Evolutionary conservation across 208 protist genomes (phyloP).

Genomic region (Trypanosoma vivax): DNA sequence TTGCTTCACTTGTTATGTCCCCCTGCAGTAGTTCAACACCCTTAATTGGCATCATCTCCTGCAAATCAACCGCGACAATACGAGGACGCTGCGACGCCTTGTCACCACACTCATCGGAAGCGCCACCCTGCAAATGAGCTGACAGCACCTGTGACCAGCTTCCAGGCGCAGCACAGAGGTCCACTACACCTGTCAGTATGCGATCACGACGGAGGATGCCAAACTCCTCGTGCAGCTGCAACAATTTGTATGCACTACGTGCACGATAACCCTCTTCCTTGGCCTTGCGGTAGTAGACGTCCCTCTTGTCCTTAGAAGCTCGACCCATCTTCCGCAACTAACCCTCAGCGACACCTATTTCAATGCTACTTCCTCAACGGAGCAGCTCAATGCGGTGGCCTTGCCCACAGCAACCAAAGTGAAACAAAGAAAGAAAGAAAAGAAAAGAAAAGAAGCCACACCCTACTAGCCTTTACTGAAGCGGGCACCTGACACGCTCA

Average conservation of each 20-base stretch:
- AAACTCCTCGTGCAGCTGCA: slow-evolving; percentile 99
- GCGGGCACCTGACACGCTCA: too few species aligned
- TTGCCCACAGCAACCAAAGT: neutral
- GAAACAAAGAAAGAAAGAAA: neutral
- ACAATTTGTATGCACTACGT: slow-evolving; percentile 99
- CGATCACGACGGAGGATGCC: slow-evolving; percentile 83
- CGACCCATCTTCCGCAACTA: slow-evolving; percentile 66
- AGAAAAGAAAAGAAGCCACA: neutral
- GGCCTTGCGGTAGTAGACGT: slow-evolving; percentile 99
- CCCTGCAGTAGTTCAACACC: slow-evolving; percentile 91
- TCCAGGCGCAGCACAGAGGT: slow-evolving; percentile 98
- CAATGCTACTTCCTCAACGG: too few species aligned
- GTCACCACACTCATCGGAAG: neutral
- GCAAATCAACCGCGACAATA: slow-evolving; percentile 97
- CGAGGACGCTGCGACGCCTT: slow-evolving; percentile 7
- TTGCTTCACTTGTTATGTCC: slow-evolving; percentile 83
- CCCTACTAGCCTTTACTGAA: neutral
- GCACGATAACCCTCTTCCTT: slow-evolving; percentile 99
- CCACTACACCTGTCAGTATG: slow-evolving; percentile 92
- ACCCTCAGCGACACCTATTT: neutral
- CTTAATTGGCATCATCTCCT: slow-evolving; percentile 99
- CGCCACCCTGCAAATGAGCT: slow-evolving; percentile 24
- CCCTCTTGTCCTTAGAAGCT: slow-evolving; percentile 96
- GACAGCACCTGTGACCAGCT: slow-evolving; percentile 93
- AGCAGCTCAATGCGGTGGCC: too few species aligned